Conservation (phyloP, 1,139 yeast genomes). For the Nakaseomyces nivariensis region DNA sequence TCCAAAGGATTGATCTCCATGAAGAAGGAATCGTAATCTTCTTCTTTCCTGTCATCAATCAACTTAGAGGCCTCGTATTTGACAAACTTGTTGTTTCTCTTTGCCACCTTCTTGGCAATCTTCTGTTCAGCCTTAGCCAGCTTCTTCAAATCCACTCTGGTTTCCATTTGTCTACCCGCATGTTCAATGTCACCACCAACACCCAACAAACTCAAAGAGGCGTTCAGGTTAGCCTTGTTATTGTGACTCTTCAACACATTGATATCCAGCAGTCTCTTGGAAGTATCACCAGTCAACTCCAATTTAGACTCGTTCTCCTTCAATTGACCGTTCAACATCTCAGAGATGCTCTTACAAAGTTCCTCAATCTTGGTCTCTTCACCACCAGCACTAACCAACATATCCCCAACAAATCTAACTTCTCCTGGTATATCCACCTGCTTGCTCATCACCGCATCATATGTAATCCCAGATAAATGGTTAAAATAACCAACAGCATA, state of each 20-base stretch:
- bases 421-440: conserved; percentile 59
- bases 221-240: conserved; percentile 54
- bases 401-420: conserved; percentile 50
- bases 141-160: conserved; percentile 91
- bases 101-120: conserved; percentile 93
- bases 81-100: conserved; percentile 80
- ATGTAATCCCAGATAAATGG: conserved; percentile 63
- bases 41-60: conserved; percentile 49
- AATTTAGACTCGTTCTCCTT: conserved; percentile 62
- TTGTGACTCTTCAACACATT: conserved; percentile 54
- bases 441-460: conserved; percentile 73
- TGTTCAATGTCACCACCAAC: conserved; percentile 82
- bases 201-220: conserved; percentile 61
- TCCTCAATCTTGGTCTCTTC: conserved; percentile 41
- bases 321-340: conserved; percentile 46
- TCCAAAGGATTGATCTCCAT: conserved; percentile 92
- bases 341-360: conserved; percentile 38
- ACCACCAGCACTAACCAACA: conserved; percentile 79
- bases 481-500: conserved; percentile 86
- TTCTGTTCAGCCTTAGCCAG: conserved; percentile 94
- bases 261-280: conserved; percentile 68
- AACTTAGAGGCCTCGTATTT: conserved; percentile 86
- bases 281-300: conserved; percentile 65
- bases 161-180: conserved; percentile 83
- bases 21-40: conserved; percentile 89